Evolutionary conservation across 2,329 filamentous ascomycete species (phyloP), one percentile per base, ranked within the genome.

Genomic region (Trichoderma pleuroti): DNA sequence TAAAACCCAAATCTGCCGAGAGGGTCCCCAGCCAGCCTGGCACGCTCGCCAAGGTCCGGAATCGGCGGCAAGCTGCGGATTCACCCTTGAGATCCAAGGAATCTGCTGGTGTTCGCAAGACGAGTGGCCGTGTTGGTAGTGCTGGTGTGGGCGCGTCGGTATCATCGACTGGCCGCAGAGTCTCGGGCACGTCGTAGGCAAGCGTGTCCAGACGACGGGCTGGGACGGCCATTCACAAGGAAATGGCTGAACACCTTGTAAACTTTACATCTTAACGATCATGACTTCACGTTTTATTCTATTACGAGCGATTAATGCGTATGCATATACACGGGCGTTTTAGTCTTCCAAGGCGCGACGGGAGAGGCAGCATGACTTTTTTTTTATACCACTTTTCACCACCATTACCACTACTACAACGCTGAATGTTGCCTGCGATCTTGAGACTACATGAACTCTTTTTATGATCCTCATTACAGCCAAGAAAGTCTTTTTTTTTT

Each of bases 11-110:
- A 75, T 81, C 84, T 39, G 87, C 89, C 75, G 88, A 87, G 46
- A 83, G 83, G 78, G 79, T 85, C 82, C 80, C 82, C 16, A 88
- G 86, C 73, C 85, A 86, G 34, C 86, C 86, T 5, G 84, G 85
- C 61, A 84, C 87, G 14, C 80, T 92, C 75, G 85, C 86, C 79
- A 93, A 92, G 82, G 87, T 92, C 72, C 88, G 91, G 63, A 87
- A 87, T 75, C 87, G 87, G 78, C 83, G 87, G 36, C 83, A 83
- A 42, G 84, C 71, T 34, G 69, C 69, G 54, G 87, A 86, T 64
- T 83, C 86, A 39, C 80, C 85, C 62, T 81, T 86, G 24, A 83
- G 86, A 24, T 80, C 81, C 73, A 87, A 86, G 77, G 85, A 87
- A 70, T 81, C 83, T 34, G 81, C 81, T 9, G 88, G 84, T 59